Base-by-base conservation (phyloP, 768 basidiomycete species). In the Mycena alexandri region DNA sequence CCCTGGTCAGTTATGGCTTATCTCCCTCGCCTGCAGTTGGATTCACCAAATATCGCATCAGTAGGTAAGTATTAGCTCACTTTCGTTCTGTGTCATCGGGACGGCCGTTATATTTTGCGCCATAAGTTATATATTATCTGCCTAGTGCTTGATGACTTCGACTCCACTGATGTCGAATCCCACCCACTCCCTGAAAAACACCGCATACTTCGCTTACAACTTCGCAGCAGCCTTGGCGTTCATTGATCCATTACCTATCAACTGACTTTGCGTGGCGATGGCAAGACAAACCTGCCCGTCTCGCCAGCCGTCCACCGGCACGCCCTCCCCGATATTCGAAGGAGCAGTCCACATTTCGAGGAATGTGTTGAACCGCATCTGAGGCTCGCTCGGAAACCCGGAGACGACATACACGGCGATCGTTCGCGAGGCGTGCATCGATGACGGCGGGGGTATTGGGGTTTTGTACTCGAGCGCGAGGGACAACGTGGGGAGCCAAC, bases 401-500 rank as follows among this genome's bases (percentile, higher is more conserved):
- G 63, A 53, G 5, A 43, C 12, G 34, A 64, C 38, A 62, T 80
- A 82, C 9, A 83, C 14, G 7, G 79, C 83, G 11, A 85, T 77
- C 1, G 82, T 83, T 19, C 68, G 65, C 34, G 60, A 34, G 3
- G 71, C 52, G 34, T 68, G 58, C n/a, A 48, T 34, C 29, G 43
- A 24, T 8, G 69, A 66, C 12, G 64, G 63, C 21, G 65, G 48
- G 3, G 69, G 71, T 1, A 71, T 69, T 9, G 65, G 59, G 6
- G 82, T 81, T 72, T 90, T 91, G 80, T 89, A 91, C 67, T 91
- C 89, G 17, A 92, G 64, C 0, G 85, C 79, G 65, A 91, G 79
- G 0, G 83, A 80, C 76, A 91, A 80, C 0, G 90, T 91, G n/a
- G 89, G 88, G 70, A 79, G 86, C 90, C 89, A 90, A 47, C 87